Conservation (phyloP, 768 basidiomycete species). For the Leucosporidium yakuticum region DNA sequence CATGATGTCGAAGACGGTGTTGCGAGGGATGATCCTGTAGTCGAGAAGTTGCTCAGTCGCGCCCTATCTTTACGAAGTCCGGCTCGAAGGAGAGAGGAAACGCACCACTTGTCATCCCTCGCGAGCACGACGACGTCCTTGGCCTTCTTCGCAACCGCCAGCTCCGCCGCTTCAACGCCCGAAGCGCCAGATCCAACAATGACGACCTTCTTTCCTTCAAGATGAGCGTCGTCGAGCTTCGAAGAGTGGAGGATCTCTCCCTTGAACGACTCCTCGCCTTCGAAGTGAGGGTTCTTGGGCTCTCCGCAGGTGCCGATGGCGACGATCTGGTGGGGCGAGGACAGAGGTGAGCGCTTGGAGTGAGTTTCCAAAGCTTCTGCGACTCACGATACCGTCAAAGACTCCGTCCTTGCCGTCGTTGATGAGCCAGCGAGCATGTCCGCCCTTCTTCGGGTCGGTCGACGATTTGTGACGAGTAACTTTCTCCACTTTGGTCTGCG, state of each 20-base stretch:
- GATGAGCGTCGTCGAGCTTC: constrained; percentile 47
- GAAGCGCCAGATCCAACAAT: constrained; percentile 56
- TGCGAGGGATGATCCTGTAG: constrained; percentile 46
- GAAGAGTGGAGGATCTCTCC: constrained; percentile 52
- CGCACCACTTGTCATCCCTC: constrained; percentile 44
- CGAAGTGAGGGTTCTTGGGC: constrained; percentile 49
- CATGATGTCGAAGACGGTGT: constrained; percentile 51
- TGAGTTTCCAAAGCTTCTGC: constrained; percentile 12
- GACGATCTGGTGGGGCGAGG: constrained; percentile 2
- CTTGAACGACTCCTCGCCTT: constrained; percentile 44
- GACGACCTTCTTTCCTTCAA: constrained; percentile 47
- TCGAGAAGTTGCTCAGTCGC: not conserved
- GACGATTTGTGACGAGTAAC: constrained; percentile 37
- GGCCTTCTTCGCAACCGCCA: constrained; percentile 44
- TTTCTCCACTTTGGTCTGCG: constrained; percentile 43
- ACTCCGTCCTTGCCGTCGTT: constrained; percentile 51
- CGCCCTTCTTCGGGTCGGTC: constrained; percentile 30
- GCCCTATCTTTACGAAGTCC: not conserved
- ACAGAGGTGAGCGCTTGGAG: not conserved
- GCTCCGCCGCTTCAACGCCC: constrained; percentile 51
- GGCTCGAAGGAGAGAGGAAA: not conserved
- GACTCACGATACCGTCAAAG: constrained; percentile 53
- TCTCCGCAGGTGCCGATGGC: constrained; percentile 48
- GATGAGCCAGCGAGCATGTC: constrained; percentile 49
- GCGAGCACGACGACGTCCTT: constrained; percentile 43